Evolutionary conservation across 2,329 filamentous ascomycete species (phyloP).

Genomic region (Trichoderma gracile): DNA sequence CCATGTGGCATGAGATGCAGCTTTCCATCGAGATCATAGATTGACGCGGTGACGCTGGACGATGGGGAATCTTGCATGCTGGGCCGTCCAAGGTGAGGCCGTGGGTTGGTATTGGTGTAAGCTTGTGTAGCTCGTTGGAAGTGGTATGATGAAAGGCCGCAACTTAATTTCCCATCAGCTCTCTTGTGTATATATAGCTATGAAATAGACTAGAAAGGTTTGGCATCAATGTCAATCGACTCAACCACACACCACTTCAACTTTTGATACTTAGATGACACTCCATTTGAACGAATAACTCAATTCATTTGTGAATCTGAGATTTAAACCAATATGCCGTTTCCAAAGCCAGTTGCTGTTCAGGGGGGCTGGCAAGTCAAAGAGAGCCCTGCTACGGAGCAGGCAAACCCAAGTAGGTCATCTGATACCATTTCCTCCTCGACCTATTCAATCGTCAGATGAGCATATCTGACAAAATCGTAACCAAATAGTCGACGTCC

Average conservation of each 20-base stretch:
- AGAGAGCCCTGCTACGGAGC: slow-evolving; percentile 35
- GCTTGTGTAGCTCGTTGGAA: neutral
- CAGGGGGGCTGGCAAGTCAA: slow-evolving; percentile 36
- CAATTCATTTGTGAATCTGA: neutral
- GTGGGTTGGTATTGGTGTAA: too few relatives aligned
- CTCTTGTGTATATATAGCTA: slow-evolving; percentile 2
- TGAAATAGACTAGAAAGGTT: neutral
- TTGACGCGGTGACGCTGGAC: slow-evolving; percentile 7
- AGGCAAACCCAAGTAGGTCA: slow-evolving; percentile 37
- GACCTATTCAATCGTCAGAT: neutral
- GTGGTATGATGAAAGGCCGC: slow-evolving; percentile 16
- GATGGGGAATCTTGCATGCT: neutral
- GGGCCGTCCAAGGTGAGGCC: neutral
- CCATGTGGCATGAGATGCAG: neutral
- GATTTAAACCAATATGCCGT: slow-evolving; percentile 30
- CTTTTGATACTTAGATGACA: neutral
- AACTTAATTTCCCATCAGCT: slow-evolving; percentile 11
- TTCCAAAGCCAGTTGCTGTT: slow-evolving; percentile 33
- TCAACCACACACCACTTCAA: neutral
- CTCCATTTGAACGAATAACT: slow-evolving; percentile 9
- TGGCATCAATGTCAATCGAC: neutral
- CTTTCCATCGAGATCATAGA: slow-evolving; percentile 5
- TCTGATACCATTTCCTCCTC: neutral
- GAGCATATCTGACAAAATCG: neutral
- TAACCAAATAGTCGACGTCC: slow-evolving; percentile 32